Base-by-base conservation (phyloP, 1,284 basidiomycete genomes). In the Caloboletus inedulis region DNA sequence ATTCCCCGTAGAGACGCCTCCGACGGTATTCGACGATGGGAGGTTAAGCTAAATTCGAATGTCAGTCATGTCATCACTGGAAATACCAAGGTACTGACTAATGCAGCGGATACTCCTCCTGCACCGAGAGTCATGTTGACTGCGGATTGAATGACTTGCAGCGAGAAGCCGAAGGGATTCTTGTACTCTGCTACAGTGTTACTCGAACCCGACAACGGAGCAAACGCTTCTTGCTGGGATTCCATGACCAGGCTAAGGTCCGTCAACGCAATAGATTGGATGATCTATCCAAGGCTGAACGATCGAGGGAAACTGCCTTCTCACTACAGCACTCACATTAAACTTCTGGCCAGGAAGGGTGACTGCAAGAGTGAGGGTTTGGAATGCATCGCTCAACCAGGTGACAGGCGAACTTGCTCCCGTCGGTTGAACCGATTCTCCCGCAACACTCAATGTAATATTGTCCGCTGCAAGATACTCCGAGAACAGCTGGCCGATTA, bases 131-230 rank as follows among this genome's bases (percentile, higher is more conserved):
- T 74, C 56, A 88, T 79, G 27, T 77, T 74, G 59, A 88, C 75
- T 4, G 75, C 73, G 1, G 81, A 72, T 61, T 80, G 73, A 21
- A 86, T 67, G 35, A 86, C 84, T 63, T 87, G 84, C 49, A 91
- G 66, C 19, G 81, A 80, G 71, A 91, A 91, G 10, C 81, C 84
- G 69, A 91, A 90, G 2, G 89, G 89, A 69, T 90, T 91, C 68
- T 80, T 81, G 65, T 87, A 89, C 54, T 76, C 72, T 14, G 86
- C 88, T 4, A 85, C 58, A 1, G 85, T 86, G 51, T 75, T 71
- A 51, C 81, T 74, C 23, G 85, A 87, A 59, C 80, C 78, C 0
- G 82, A 72, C n/a, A 76, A 69, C 0, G 85, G 84, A 4, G 79
- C 76, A 58, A 81, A 87, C 0, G 79, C 73, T 61, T 87, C 72